These are phyloP conservation scores for Salmacisia buchloeana DNA, from an alignment of 1,284 basidiomycete species.

Conservation along the genomic window DNA sequence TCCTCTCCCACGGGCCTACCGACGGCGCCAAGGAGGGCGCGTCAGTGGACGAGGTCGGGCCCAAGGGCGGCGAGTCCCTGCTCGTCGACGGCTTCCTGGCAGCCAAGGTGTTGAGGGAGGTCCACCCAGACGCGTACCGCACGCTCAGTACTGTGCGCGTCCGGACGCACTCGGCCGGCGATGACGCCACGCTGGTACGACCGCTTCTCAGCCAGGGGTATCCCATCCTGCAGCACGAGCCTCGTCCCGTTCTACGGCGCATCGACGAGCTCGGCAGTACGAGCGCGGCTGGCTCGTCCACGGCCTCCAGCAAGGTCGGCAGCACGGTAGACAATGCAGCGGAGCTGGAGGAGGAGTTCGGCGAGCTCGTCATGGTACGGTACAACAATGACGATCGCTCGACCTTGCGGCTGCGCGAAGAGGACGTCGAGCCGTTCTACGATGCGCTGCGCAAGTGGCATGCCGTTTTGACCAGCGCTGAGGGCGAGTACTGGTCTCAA, in stretches of 20 bases:
- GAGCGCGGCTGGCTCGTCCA: neutral
- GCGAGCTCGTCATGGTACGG: conserved; percentile 69
- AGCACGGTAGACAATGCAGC: neutral
- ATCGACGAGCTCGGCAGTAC: neutral
- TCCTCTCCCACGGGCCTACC: conserved; percentile 60
- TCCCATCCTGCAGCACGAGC: conserved; percentile 57
- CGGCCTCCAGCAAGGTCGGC: neutral
- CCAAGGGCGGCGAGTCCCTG: conserved; percentile 76
- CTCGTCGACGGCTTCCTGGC: conserved; percentile 93
- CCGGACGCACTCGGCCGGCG: conserved; percentile 72
- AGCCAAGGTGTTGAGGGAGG: conserved; percentile 69
- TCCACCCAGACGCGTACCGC: conserved; percentile 68
- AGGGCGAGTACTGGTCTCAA: conserved; percentile 87
- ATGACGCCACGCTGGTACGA: conserved; percentile 36
- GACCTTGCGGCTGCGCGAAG: conserved; percentile 19
- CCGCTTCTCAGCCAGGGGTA: conserved; percentile 33
- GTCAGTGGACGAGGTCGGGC: conserved; percentile 52
- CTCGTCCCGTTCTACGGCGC: conserved; percentile 10
- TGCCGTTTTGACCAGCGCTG: conserved; percentile 65
- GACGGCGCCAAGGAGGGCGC: conserved; percentile 3
- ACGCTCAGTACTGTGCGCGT: conserved; percentile 67
- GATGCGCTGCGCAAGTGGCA: conserved; percentile 72
- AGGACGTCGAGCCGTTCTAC: conserved; percentile 60
- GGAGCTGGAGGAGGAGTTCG: conserved; percentile 50
- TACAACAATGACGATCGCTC: conserved; percentile 91